A percentile compares a stretch with the other conserved stretches of the same genome.
phyloP scores from a whole-genome alignment of 345 rosid species.

The Rhodamnia argentea region DNA sequence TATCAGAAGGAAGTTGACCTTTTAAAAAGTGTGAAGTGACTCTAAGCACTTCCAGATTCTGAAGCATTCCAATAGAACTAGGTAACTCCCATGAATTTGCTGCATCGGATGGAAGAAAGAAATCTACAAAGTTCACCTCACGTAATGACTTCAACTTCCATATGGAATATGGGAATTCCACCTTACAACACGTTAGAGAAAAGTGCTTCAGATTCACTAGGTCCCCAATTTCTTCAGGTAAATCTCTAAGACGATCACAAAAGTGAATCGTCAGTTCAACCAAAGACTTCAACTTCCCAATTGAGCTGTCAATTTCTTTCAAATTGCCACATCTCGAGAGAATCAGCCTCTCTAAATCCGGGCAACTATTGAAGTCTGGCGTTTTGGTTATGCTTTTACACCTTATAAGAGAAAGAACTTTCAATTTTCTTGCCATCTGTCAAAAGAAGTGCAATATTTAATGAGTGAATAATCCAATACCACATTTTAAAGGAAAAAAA shows the following conservation, averaged over 20 bases:
- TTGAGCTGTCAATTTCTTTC: not conserved
- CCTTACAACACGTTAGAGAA: rapidly evolving
- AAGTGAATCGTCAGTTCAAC: rapidly evolving
- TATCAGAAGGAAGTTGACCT: not conserved
- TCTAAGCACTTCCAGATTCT: not conserved
- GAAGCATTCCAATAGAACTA: not conserved
- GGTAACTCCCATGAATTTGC: not conserved
- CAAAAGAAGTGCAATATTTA: not conserved
- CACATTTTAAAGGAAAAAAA: not conserved
- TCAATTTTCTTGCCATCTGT: not conserved
- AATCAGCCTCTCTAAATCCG: not conserved
- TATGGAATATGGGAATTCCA: not conserved
- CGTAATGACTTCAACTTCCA: not conserved
- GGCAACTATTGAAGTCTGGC: rapidly evolving
- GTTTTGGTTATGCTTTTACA: not conserved
- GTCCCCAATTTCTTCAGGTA: not conserved
- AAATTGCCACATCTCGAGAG: not conserved
- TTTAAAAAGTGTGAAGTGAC: rapidly evolving
- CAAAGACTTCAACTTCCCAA: not conserved
- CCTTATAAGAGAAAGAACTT: not conserved
- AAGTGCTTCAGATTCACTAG: not conserved
- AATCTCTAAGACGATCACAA: rapidly evolving
- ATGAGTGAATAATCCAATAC: rapidly evolving
- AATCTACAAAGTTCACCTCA: not conserved
- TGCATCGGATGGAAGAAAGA: rapidly evolving